Base-by-base conservation (phyloP, 2,329 filamentous ascomycete species). In the Intubia oerlemansii region DNA sequence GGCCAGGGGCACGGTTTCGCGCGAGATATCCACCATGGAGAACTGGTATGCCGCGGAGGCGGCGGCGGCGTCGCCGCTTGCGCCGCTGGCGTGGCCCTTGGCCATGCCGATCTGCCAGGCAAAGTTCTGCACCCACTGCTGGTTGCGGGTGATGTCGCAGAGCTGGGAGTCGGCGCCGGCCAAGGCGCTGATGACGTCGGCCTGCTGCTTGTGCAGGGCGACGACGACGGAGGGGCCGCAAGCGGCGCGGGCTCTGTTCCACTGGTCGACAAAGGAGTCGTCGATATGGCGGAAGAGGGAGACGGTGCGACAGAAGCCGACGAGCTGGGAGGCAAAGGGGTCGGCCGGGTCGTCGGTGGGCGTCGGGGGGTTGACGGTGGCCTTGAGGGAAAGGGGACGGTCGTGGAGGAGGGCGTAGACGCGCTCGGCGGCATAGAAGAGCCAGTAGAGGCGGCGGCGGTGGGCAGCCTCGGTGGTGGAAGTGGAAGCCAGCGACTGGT, bases 351-450 rank as follows among this genome's bases (percentile, higher is more conserved):
- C 66, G 22, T 76, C 67, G 22, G 56, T 55, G 22, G 68, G 50
- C 1, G 65, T 61, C 4, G 74, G 71, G n/a, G 65, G 59, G 31
- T 62, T 67, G 38, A 80, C 68, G 4, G 68, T 70, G 24, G 73
- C 62, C 44, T 74, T 70, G 6, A 84, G 57, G 23, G 74, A 74
- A 27, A 81, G 50, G 10, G 75, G 76, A 25, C 71, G 66, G 37
- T 66, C 63, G 42, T 72, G 65, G 44, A 77, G 69, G 17, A 84
- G 54, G 28, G 72, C 72, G 44, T 81, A 81, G 10, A 74, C 66
- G 47, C 69, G 65, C 51, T 82, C 76, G 7, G 68, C 68, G 1
- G 75, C 58, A 41, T 75, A 73, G 7, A 81, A 52, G 8, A 81
- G 55, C 75, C 76, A 82, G 43, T 71, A 82, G 0, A 81, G 52